Evolutionary conservation across 495 filamentous ascomycete genomes (phyloP).

Genomic region (Massariosphaeria phaeospora): DNA sequence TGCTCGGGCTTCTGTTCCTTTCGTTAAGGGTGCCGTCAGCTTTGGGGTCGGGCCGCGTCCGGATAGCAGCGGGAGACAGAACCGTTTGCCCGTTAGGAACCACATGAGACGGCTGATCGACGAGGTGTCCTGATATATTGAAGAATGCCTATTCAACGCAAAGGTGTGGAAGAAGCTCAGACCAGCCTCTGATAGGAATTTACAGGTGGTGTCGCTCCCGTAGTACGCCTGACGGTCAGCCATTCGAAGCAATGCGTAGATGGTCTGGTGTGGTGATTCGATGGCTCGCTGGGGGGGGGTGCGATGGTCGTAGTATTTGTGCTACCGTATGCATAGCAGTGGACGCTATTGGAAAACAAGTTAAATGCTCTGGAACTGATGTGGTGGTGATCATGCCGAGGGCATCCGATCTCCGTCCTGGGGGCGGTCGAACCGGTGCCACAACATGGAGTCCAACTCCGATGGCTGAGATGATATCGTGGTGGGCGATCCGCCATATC

Average conservation of each 20-base stretch:
- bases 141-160: not conserved
- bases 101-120: slow-evolving; percentile 15
- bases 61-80: slow-evolving; percentile 1
- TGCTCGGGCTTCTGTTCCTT: not conserved
- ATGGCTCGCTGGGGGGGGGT: not conserved
- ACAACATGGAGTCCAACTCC: slow-evolving; percentile 21
- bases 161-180: not conserved
- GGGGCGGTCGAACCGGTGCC: slow-evolving; percentile 13
- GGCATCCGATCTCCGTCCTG: slow-evolving; percentile 15
- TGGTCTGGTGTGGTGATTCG: not conserved
- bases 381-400: slow-evolving; percentile 8
- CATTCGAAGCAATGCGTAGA: not conserved
- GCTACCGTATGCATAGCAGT: slow-evolving; percentile 5
- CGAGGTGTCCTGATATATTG: slow-evolving; percentile 9
- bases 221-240: not conserved
- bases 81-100: not conserved
- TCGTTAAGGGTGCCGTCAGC: not conserved
- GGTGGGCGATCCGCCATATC: slow-evolving; percentile 6
- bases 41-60: slow-evolving; percentile 14
- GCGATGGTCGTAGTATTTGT: slow-evolving; percentile 13
- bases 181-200: not conserved
- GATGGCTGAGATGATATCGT: slow-evolving; percentile 15
- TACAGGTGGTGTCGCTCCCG: not conserved
- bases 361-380: not conserved
- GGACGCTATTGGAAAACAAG: slow-evolving; percentile 10